Evolutionary conservation across 2,329 filamentous ascomycete genomes (phyloP), one percentile per base, ranked within the genome.

Genomic region (Fusarium subglutinans): DNA sequence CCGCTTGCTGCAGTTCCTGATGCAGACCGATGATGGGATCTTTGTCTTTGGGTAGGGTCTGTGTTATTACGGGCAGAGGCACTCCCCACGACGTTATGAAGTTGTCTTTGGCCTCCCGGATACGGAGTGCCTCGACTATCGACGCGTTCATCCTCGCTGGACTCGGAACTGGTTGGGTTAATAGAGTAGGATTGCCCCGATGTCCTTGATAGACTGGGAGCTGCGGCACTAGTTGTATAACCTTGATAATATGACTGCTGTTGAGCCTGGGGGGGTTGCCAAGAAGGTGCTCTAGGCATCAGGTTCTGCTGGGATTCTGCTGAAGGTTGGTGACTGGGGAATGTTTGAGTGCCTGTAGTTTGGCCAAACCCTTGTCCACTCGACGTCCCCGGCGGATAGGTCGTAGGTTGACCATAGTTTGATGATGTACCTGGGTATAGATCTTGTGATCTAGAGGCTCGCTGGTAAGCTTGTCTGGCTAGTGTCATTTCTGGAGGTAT

Each of bases 241-340:
- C 11, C 15, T 24, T n/a, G 30, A 5, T 35, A 13, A 24, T 18
- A 35, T 24, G 22, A 3, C 30, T 18, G 30, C n/a, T 35, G 48
- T 24, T 35, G 30, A 24, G 18, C 11, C 1, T 22, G 48, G 7
- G 30, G 4, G 8, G 30, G 4, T 24, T 51, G 48, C 11, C 17
- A 7, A 51, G 22, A 9, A 8, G 30, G 7, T 3, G 30, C 4
- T 51, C 12, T 15, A 14, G 48, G 22, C 3, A n/a, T n/a, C n/a
- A 13, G 10, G 11, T 7, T 51, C 3, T n/a, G 48, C 30, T 33
- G 20, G 22, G 8, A 3, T 10, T 4, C n/a, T 4, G 10, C 1
- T 7, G 15, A 3, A 10, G 48, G 7, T 11, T 51, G 30, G 8
- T 51, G 24, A 3, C 0, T 4, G 28, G 18, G 3, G 9, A 3